phyloP scores from a whole-genome alignment of 129 eudicot species.

The Mikania micrantha region DNA sequence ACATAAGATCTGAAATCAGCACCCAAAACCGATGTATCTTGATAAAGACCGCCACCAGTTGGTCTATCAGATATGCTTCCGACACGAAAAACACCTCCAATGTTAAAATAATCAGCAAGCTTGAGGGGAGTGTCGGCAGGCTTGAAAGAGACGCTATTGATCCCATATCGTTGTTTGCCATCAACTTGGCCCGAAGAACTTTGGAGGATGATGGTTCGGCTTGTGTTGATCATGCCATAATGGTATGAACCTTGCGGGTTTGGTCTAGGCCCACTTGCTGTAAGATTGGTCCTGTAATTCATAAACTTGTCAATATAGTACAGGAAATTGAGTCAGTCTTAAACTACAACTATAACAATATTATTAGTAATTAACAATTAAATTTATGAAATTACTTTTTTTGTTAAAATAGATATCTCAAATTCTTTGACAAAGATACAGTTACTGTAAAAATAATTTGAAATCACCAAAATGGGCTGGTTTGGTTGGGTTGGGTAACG shows the following conservation, averaged over 20 bases:
- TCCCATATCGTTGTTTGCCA: slow-evolving; percentile 41
- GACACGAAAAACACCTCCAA: slow-evolving; percentile 73
- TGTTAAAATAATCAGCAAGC: slow-evolving; percentile 58
- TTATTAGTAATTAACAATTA: background rate
- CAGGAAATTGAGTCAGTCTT: too few relatives aligned
- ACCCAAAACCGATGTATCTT: slow-evolving; percentile 72
- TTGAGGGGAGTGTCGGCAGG: slow-evolving; percentile 44
- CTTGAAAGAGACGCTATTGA: slow-evolving; percentile 44
- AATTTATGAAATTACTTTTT: background rate
- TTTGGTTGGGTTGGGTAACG: too few relatives aligned
- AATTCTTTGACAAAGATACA: background rate
- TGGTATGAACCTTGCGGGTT: slow-evolving; percentile 60
- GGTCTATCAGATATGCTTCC: slow-evolving; percentile 73
- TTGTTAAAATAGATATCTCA: background rate
- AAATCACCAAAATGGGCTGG: too few relatives aligned
- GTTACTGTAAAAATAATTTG: too few relatives aligned
- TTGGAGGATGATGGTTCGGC: slow-evolving; percentile 35
- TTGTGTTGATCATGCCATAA: slow-evolving; percentile 39
- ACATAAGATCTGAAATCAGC: slow-evolving; percentile 68
- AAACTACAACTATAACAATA: background rate
- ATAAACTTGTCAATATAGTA: background rate
- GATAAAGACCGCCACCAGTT: slow-evolving; percentile 59
- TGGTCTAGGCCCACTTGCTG: slow-evolving; percentile 56
- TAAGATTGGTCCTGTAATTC: slow-evolving; percentile 40
- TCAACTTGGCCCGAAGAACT: slow-evolving; percentile 38